Base-by-base conservation (phyloP, 306 rosid genomes). In the Dalbergia oliveri region DNA sequence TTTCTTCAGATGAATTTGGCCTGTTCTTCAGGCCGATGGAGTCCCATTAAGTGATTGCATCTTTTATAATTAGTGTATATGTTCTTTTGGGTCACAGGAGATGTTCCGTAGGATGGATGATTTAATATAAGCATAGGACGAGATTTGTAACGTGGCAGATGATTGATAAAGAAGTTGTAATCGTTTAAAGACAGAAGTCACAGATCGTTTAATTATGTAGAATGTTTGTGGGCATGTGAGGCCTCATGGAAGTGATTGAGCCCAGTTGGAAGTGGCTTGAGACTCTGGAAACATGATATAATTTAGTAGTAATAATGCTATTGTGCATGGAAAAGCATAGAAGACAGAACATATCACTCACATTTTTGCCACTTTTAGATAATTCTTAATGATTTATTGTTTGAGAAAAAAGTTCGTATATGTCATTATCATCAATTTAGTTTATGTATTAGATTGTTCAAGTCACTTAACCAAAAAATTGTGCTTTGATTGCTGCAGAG, bases 401-500 rank as follows among this genome's bases (percentile, higher is more conserved):
- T 13, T 4, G n/a, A 4, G 59, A 2, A 35, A 23, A 9, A 26
- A 31, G 3, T n/a, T 10, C 15, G 44, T 9, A 68, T 53, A 49
- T 12, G 60, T 67, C 26, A 11, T 11, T 26, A 62, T 73, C 26
- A 11, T 11, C 16, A 62, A 67, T 75, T 68, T 75, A 8, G 23
- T 61, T 34, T 41, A 34, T 12, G 37, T 39, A 4, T 51, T 14
- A 6, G n/a, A 21, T 51, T 70, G 45, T 41, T 76, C 3, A 9
- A 23, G 72, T 15, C 1, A 4, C 59, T 60, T 76, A 72, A 71
- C 73, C 73, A n/a, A 31, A 68, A 35, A 10, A 45, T 65, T 76
- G 21, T 72, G 56, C 35, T 67, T 8, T 81, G 78, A 56, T 51
- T 84, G 31, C 59, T 83, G 79, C 98, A 95, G 99, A 89, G 98